Evolutionary conservation across 495 filamentous ascomycete genomes (phyloP).

Genomic region (Cercophora scortea): DNA sequence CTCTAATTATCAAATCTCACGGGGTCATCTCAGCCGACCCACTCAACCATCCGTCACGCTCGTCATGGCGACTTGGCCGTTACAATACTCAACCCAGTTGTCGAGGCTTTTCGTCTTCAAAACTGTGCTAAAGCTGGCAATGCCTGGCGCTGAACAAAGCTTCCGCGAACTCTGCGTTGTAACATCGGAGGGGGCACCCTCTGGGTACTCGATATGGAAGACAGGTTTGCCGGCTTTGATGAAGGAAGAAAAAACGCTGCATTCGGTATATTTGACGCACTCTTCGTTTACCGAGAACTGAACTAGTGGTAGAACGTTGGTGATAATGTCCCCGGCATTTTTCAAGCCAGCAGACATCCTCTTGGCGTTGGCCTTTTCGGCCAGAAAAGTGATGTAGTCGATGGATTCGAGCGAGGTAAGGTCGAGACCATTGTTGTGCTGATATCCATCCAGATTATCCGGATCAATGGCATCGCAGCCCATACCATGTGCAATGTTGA

Average conservation of each 20-base stretch:
- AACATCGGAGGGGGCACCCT: constrained; percentile 29
- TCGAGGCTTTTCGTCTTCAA: constrained; percentile 57
- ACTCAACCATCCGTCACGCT: not conserved
- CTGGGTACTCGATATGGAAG: constrained; percentile 66
- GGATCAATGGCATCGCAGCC: constrained; percentile 67
- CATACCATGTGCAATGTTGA: constrained; percentile 49
- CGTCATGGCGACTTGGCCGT: constrained; percentile 8
- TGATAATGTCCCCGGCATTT: constrained; percentile 55
- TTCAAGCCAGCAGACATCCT: constrained; percentile 53
- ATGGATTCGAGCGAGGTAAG: constrained; percentile 48
- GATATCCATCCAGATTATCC: constrained; percentile 63
- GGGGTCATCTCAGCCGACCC: not conserved
- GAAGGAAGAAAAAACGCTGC: constrained; percentile 49
- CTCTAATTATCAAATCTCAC: not conserved
- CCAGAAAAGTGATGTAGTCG: constrained; percentile 53
- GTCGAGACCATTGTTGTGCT: constrained; percentile 46
- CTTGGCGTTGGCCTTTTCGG: constrained; percentile 41
- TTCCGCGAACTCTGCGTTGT: constrained; percentile 14
- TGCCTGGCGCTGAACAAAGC: constrained; percentile 4
- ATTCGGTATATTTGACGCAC: constrained; percentile 50
- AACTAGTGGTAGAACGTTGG: constrained; percentile 45
- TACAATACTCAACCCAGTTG: constrained; percentile 49
- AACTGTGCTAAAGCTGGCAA: constrained; percentile 49
- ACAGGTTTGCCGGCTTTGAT: constrained; percentile 55
- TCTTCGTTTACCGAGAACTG: constrained; percentile 70